Evolutionary conservation across 2,329 filamentous ascomycete species (phyloP), one percentile per base, ranked within the genome.

Genomic region (Penicillium janthinellum): DNA sequence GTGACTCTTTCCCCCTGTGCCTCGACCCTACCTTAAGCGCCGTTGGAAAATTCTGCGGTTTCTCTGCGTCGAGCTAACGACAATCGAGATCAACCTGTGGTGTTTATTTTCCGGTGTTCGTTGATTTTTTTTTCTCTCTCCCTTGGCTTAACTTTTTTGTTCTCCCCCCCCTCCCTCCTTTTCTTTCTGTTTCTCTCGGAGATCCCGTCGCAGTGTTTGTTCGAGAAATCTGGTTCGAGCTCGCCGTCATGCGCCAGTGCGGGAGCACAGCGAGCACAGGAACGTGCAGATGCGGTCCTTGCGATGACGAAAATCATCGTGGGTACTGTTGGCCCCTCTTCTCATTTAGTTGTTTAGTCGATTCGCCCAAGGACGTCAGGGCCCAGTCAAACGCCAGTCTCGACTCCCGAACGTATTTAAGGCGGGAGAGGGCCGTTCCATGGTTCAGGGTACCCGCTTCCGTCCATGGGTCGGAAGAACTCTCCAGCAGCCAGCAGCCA

Each of bases 391-490:
- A 12, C 49, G 35, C 49, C 50, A 17, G 37, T 53, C 50, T 53
- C 60, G 50, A 58, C 65, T 62, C 20, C 20, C 20, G 20, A 20
- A 20, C 20, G 20, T 67, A 69, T 69, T 69, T 69, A 69, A 69
- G 67, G 67, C 67, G 67, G 67, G 63, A 67, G 60, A 67, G 60
- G 57, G 61, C 55, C 57, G 64, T 64, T 65, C 66, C 68, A 70
- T 68, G 67, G 66, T 70, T 68, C 57, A 64, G 59, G 37, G 70
- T 73, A 73, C 70, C 71, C 72, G 71, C 72, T 69, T 64, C 55
- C 59, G 66, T 68, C 73, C 73, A 68, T 75, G 73, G 73, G 66
- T 75, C 73, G 66, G 63, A 70, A 73, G 64, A 68, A 74, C 71
- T 73, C 69, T 70, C 53, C 38, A 60, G 48, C 60, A 54, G 59